A percentile compares a stretch with the other conserved stretches of the same genome.
These are phyloP conservation scores for Globisporangium yorkense DNA, from an alignment of 352 stramenopile species.

Conservation along the genomic window DNA sequence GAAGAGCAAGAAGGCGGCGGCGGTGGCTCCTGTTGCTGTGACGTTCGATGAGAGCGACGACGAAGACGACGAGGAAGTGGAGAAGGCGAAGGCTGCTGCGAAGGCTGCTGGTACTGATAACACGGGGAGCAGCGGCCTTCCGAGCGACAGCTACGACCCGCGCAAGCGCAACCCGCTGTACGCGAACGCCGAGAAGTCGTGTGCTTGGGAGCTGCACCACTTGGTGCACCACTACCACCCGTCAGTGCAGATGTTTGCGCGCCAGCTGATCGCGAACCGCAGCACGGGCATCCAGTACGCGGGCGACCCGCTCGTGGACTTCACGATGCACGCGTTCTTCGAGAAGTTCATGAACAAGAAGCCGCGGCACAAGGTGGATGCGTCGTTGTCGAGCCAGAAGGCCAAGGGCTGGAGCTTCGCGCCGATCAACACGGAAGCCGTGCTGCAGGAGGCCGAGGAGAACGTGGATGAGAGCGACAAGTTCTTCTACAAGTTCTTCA, in stretches of 20 bases:
- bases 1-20: slow-evolving; percentile 13
- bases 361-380: slow-evolving; percentile 56
- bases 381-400: slow-evolving; percentile 8
- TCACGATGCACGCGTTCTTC: slow-evolving; percentile 96
- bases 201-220: slow-evolving; percentile 92
- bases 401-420: slow-evolving; percentile 67
- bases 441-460: slow-evolving; percentile 56
- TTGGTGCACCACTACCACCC: slow-evolving; percentile 95
- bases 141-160: slow-evolving; percentile 61
- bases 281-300: slow-evolving; percentile 84
- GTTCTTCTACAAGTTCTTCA: slow-evolving; percentile 95
- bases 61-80: slow-evolving; percentile 19
- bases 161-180: slow-evolving; percentile 87
- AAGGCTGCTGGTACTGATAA: slow-evolving; percentile 1
- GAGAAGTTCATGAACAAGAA: slow-evolving; percentile 99
- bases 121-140: background rate
- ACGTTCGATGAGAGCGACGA: slow-evolving; percentile 19
- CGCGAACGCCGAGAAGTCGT: slow-evolving; percentile 58
- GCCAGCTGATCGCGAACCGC: slow-evolving; percentile 61
- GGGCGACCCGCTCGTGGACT: slow-evolving; percentile 96
- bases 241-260: slow-evolving; percentile 91
- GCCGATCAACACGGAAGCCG: slow-evolving; percentile 60
- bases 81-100: background rate
- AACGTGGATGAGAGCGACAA: slow-evolving; percentile 75
- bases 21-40: slow-evolving; percentile 17